Evolutionary conservation across 1,284 basidiomycete species (phyloP).

Genomic region (Puccinia triticina): DNA sequence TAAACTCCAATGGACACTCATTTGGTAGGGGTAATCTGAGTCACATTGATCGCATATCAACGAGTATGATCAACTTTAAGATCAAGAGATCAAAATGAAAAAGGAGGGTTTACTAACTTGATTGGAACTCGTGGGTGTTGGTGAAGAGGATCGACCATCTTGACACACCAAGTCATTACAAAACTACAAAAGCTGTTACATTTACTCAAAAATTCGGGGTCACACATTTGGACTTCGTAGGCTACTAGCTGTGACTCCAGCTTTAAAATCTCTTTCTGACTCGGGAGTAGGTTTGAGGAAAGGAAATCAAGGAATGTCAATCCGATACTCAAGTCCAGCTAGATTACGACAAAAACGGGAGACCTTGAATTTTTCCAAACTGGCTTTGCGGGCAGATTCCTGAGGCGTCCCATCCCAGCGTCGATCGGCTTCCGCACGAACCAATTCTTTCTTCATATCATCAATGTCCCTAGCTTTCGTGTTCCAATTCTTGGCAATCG

Average conservation of each 20-base stretch:
- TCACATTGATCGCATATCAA: background rate
- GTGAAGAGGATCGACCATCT: constrained; percentile 82
- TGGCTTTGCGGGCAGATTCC: constrained; percentile 33
- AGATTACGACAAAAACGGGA: constrained; percentile 54
- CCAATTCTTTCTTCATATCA: constrained; percentile 76
- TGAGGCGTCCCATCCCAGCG: constrained; percentile 70
- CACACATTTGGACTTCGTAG: constrained; percentile 81
- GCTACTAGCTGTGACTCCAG: constrained; percentile 67
- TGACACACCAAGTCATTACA: constrained; percentile 90
- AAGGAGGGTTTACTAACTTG: constrained; percentile 65
- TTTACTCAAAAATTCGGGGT: constrained; percentile 79
- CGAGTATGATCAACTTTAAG: background rate
- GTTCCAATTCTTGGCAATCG: constrained; percentile 74
- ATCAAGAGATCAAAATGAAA: background rate
- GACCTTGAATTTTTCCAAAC: constrained; percentile 49
- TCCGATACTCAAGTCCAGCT: constrained; percentile 7
- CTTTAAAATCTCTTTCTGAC: constrained; percentile 54
- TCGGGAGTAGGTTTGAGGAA: constrained; percentile 20
- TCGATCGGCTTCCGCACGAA: constrained; percentile 74
- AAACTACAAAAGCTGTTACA: constrained; percentile 84
- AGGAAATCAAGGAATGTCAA: background rate
- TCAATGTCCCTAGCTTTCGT: constrained; percentile 73
- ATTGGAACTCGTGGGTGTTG: constrained; percentile 73
- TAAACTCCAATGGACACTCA: constrained; percentile 81
- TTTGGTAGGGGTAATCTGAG: constrained; percentile 78